Evolutionary conservation across 176 grass and related monocot species (phyloP).

Genomic region (Avena atlantica): DNA sequence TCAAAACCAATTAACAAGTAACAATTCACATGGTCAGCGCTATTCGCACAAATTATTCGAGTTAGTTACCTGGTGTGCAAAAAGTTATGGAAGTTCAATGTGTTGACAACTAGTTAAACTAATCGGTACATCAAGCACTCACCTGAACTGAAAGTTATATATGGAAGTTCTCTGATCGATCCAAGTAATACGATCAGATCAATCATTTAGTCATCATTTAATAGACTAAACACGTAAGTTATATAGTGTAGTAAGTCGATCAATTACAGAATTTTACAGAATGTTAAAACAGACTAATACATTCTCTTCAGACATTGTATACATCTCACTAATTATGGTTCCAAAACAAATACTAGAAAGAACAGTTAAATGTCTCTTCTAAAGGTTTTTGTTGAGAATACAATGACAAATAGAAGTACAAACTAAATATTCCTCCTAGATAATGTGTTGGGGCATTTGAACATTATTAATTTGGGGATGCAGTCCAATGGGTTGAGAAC

Average conservation of each 20-base stretch:
- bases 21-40: not conserved
- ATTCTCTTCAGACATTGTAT: not conserved
- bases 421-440: not conserved
- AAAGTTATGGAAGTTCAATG: not conserved
- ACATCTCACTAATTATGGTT: not conserved
- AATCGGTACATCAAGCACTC: too few relatives aligned
- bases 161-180: not conserved
- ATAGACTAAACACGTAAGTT: not conserved
- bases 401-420: not conserved
- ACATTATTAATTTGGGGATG: not conserved
- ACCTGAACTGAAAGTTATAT: not conserved
- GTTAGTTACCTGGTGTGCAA: not conserved
- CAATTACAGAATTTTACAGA: slow-evolving; percentile 27
- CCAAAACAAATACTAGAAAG: too few relatives aligned
- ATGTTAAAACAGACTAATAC: not conserved
- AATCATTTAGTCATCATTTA: not conserved
- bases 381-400: not conserved
- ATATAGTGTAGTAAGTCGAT: not conserved
- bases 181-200: not conserved
- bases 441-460: not conserved
- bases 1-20: slow-evolving; percentile 3
- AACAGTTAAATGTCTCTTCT: not conserved
- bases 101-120: too few relatives aligned
- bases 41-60: not conserved
- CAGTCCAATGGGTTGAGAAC: not conserved